Evolutionary conservation across 2,329 filamentous ascomycete species (phyloP).

Genomic region (Bipolaris gigantea): DNA sequence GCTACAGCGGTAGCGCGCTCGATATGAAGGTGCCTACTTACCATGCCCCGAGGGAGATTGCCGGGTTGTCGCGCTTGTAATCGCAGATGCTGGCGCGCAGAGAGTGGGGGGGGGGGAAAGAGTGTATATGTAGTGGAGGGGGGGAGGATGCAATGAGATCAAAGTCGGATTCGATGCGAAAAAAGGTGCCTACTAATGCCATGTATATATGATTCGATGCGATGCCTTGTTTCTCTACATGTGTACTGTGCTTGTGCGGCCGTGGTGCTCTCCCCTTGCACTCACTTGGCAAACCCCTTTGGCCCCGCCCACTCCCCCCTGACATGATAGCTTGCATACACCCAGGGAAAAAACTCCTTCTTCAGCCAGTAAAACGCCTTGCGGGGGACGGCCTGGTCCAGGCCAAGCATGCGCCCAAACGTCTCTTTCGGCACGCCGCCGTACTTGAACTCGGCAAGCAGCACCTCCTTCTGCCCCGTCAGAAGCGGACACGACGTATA

Average conservation of each 20-base stretch:
- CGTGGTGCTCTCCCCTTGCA: background rate
- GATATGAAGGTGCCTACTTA: constrained; percentile 71
- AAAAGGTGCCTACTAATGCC: background rate
- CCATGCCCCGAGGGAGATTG: constrained; percentile 51
- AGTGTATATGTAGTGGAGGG: background rate
- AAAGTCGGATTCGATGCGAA: background rate
- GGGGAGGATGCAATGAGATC: background rate
- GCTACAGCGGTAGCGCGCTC: constrained; percentile 70
- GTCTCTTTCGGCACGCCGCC: constrained; percentile 65
- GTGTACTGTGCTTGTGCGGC: background rate
- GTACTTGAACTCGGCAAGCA: constrained; percentile 68
- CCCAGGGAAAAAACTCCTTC: constrained; percentile 70
- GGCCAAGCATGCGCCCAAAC: constrained; percentile 56
- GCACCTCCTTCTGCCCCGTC: constrained; percentile 61
- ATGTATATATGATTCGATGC: background rate
- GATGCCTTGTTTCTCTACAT: background rate
- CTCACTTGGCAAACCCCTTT: constrained; percentile 51
- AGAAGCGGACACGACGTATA: constrained; percentile 47
- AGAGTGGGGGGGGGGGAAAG: no score
- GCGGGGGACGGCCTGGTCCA: constrained; percentile 61
- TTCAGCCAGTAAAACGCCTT: constrained; percentile 64
- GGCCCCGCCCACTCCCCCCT: constrained; percentile 66
- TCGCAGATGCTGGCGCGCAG: background rate
- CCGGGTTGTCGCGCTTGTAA: constrained; percentile 48
- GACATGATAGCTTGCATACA: constrained; percentile 62